Base-by-base conservation (phyloP, 345 rosid species). In the Gossypium turneri region DNA sequence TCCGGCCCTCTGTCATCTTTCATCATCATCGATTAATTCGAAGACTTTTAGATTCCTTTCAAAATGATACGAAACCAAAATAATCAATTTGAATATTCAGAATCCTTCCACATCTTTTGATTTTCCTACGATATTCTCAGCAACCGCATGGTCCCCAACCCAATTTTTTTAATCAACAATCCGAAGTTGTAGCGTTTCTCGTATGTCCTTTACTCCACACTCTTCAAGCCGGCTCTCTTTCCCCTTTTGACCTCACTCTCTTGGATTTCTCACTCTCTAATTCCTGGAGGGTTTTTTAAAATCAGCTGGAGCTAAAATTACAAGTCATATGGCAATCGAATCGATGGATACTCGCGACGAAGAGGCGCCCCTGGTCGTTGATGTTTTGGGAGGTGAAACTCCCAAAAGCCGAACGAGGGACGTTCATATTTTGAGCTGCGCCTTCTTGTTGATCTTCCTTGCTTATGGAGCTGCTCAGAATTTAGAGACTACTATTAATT, bases 391-490 rank as follows among this genome's bases (percentile, higher is more conserved):
- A 64, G 50, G 52, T 11, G 70, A 24, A 24, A 74, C 82, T 10
- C 81, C 74, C 70, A 84, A 79, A 76, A 84, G 75, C 80, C 86
- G 89, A 62, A 74, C 87, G 1, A 86, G 86, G 50, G 98, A 94
- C 72, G 85, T 94, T 73, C 94, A 89, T 81, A 85, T 94, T 66
- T 82, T 94, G 67, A 94, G 98, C 84, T 81, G 78, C 70, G 88
- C 94, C 43, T 62, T 62, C 45, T 77, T 94, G 78, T 84, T 94
- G 65, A 73, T 94, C 72, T 94, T 94, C 80, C 90, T 86, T 70
- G 91, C 97, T 65, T 94, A 82, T 62, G 98, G 98, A 69, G 98
- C 97, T 75, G 97, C 98, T 75, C 97, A 94, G 87, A 94, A 94
- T 84, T 88, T 94, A 17, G 91, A 94, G 82, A 90, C 91, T 13